Percentiles rank a stretch among this genome's conserved stretches.
phyloP scores from a whole-genome alignment of 805 yeast species.

The Monosporozyma unispora region DNA sequence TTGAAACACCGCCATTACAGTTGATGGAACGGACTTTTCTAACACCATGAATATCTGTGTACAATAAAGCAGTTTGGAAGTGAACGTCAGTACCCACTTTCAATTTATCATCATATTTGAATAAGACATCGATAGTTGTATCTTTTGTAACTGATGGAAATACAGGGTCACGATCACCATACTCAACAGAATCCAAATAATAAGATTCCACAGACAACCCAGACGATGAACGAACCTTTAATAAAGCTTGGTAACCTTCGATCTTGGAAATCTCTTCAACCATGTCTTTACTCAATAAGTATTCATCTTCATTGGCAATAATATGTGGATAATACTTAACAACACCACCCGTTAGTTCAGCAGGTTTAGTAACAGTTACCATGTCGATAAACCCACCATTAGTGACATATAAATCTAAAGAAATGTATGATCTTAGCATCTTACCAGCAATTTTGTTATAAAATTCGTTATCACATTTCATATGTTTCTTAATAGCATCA shows the following conservation, averaged over 20 bases:
- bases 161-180: constrained; percentile 48
- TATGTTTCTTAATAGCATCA: constrained; percentile 40
- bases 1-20: constrained; percentile 70
- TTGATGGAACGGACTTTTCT: constrained; percentile 85
- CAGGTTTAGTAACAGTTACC: constrained; percentile 59
- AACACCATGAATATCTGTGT: constrained; percentile 67
- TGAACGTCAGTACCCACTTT: constrained; percentile 68
- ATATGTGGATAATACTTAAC: constrained; percentile 60
- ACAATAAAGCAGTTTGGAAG: constrained; percentile 83
- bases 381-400: constrained; percentile 60
- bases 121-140: constrained; percentile 59
- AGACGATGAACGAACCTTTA: constrained; percentile 78
- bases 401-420: constrained; percentile 68
- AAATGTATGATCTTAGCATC: constrained; percentile 50
- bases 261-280: constrained; percentile 41
- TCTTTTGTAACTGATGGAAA: constrained; percentile 58
- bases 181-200: constrained; percentile 48
- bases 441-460: constrained; percentile 53
- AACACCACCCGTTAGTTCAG: constrained; percentile 62
- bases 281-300: constrained; percentile 52
- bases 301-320: constrained; percentile 59
- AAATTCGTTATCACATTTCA: constrained; percentile 51
- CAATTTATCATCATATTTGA: constrained; percentile 63
- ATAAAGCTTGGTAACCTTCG: constrained; percentile 68
- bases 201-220: constrained; percentile 77